Evolutionary conservation across 192 early-diverging fungal genomes (phyloP).

Genomic region (Backusella circina): DNA sequence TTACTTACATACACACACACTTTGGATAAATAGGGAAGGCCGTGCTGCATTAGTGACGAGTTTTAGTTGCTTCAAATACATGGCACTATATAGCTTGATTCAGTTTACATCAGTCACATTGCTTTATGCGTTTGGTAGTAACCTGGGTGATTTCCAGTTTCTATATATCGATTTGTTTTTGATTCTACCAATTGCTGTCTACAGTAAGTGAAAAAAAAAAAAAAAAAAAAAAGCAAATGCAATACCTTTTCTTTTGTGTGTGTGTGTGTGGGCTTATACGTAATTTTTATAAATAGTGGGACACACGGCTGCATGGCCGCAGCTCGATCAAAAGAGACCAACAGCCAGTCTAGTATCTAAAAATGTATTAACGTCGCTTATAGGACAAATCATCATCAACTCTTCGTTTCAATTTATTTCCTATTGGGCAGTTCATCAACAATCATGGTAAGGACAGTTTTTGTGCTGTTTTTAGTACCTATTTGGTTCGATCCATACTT

Average conservation of each 20-base stretch:
- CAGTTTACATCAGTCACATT: constrained; percentile 95
- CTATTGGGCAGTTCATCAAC: constrained; percentile 68
- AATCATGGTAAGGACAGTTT: constrained; percentile 62
- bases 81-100: constrained; percentile 96
- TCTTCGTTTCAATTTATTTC: constrained; percentile 73
- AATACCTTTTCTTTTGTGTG: too few relatives aligned
- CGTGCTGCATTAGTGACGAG: constrained; percentile 94
- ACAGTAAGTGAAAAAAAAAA: constrained; percentile 43
- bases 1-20: not conserved
- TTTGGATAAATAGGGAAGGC: constrained; percentile 64
- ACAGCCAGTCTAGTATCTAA: constrained; percentile 89
- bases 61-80: constrained; percentile 99
- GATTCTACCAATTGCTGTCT: constrained; percentile 83
- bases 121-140: constrained; percentile 82
- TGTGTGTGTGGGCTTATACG: not conserved
- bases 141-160: constrained; percentile 95
- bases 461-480: not conserved
- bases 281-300: constrained; percentile 61
- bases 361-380: constrained; percentile 85
- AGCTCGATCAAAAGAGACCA: constrained; percentile 76
- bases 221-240: not conserved
- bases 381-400: constrained; percentile 86
- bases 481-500: not conserved
- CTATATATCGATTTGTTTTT: constrained; percentile 92
- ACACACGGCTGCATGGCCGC: constrained; percentile 73